phyloP scores from a whole-genome alignment of 2,329 filamentous ascomycete species.

The Verticillium albo-atrum region DNA sequence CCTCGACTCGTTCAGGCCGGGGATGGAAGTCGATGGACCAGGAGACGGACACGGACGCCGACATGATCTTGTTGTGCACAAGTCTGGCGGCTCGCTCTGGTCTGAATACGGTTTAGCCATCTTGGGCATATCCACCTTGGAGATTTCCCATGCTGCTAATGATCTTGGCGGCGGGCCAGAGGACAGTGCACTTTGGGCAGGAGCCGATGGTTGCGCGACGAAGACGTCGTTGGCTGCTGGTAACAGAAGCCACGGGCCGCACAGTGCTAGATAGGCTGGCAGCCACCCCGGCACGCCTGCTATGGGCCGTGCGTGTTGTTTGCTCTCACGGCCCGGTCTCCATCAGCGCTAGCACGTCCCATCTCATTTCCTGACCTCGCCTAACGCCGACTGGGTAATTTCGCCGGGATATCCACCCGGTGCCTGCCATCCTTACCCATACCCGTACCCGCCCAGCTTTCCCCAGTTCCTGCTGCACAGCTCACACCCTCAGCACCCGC shows the following conservation, averaged over 20 bases:
- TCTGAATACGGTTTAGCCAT: not conserved
- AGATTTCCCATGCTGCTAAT: constrained; percentile 3
- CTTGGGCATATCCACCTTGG: constrained; percentile 1
- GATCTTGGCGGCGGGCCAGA: constrained; percentile 2
- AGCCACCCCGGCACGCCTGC: too few relatives aligned
- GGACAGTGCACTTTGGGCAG: not conserved
- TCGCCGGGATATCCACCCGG: constrained; percentile 32
- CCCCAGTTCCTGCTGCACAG: constrained; percentile 3
- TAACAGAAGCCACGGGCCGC: not conserved
- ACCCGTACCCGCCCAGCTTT: constrained; percentile 21
- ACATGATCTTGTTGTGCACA: not conserved
- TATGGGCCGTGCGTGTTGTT: not conserved
- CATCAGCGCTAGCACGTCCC: constrained; percentile 18
- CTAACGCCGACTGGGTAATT: constrained; percentile 31
- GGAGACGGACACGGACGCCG: not conserved
- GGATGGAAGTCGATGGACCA: not conserved
- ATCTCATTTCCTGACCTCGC: constrained; percentile 15
- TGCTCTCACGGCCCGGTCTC: not conserved
- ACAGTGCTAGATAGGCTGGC: not conserved
- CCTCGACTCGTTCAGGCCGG: not conserved
- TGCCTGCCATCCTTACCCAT: not conserved
- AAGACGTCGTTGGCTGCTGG: not conserved
- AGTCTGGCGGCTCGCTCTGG: not conserved
- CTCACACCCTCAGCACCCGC: not conserved
- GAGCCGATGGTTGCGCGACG: not conserved